Base-by-base conservation (phyloP, 805 yeast species). In the Zygosaccharomyces lentus region DNA sequence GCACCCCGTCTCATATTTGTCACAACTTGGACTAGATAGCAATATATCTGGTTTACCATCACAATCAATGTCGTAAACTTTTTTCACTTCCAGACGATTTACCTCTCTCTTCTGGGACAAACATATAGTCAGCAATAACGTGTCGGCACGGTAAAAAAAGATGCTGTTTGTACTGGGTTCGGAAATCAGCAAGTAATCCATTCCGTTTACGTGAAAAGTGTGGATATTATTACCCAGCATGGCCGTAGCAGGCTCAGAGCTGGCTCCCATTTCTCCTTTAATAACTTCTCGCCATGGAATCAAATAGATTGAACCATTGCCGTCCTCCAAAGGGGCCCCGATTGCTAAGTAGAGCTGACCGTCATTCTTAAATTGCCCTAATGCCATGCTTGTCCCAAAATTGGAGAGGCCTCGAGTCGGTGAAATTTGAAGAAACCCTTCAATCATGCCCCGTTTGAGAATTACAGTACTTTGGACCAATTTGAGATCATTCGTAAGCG, bases 81-180 rank as follows among this genome's bases (percentile, higher is more conserved):
- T 44, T 9, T 2, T 82, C 78, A 48, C 72, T 65, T 17, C 32
- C 35, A 10, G 56, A 40, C 8, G 57, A 39, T 7, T 73, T 48
- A 17, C 50, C 46, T 19, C 51, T 27, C 43, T 43, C 9, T 48
- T 41, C 5, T 43, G 36, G 2, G 25, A 15, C 42, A 66, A 67
- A 25, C 23, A 39, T 10, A 67, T 61, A 1, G 56, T 66, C 13
- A 66, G 52, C 3, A 50, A 2, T 53, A 48, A 23, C 57, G 53
- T 10, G 21, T 34, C 47, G 23, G 34, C 37, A 15, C 56, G 52
- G 48, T 62, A 76, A 6, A 78, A 46, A 38, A 70, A 68, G 1
- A 81, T 40, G 1, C 55, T 49, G 3, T 81, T 76, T 0, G 57
- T 34, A 0, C 86, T 85, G 0, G 86, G 84, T 43, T 75, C 72